phyloP scores from a whole-genome alignment of 164 flowering plant species.

The Aristolochia californica region DNA sequence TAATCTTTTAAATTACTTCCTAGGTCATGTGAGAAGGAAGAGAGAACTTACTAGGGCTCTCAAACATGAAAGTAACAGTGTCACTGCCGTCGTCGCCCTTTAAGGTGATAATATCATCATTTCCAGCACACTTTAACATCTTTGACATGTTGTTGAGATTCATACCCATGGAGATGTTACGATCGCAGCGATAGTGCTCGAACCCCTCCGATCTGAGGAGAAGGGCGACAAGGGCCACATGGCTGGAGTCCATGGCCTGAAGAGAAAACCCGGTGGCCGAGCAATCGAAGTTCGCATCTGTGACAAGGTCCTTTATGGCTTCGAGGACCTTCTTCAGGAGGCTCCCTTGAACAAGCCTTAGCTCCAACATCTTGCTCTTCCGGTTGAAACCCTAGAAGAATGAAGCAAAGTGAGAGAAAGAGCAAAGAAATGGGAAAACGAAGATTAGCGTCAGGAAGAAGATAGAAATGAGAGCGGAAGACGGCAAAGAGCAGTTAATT shows the following conservation, averaged over 20 bases:
- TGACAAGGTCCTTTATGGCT: slow-evolving; percentile 37
- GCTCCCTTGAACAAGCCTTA: slow-evolving; percentile 39
- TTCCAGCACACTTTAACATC: slow-evolving; percentile 40
- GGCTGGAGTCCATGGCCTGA: slow-evolving; percentile 55
- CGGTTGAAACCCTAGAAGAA: not conserved
- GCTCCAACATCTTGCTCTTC: slow-evolving; percentile 32
- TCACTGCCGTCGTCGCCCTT: slow-evolving; percentile 45
- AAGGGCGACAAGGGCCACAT: slow-evolving; percentile 42
- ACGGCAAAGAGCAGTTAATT: too few species aligned
- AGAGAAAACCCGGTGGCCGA: slow-evolving; percentile 47
- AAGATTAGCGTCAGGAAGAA: too few species aligned
- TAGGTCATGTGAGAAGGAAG: too few species aligned
- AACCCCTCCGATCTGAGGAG: slow-evolving; percentile 48
- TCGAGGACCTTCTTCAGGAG: slow-evolving; percentile 44
- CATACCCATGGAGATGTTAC: slow-evolving; percentile 44
- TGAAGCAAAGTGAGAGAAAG: too few species aligned
- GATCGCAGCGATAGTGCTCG: slow-evolving; percentile 47
- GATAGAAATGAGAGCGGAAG: too few species aligned
- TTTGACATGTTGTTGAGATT: slow-evolving; percentile 42
- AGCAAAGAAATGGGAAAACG: not conserved
- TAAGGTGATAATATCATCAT: slow-evolving; percentile 42
- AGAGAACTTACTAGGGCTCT: slow-evolving; percentile 32
- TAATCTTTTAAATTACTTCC: too few species aligned
- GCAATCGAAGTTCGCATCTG: slow-evolving; percentile 51
- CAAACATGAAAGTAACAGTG: slow-evolving; percentile 40